Evolutionary conservation across 768 basidiomycete genomes (phyloP), one percentile per base, ranked within the genome.

Genomic region (Daedaleopsis sinensis): DNA sequence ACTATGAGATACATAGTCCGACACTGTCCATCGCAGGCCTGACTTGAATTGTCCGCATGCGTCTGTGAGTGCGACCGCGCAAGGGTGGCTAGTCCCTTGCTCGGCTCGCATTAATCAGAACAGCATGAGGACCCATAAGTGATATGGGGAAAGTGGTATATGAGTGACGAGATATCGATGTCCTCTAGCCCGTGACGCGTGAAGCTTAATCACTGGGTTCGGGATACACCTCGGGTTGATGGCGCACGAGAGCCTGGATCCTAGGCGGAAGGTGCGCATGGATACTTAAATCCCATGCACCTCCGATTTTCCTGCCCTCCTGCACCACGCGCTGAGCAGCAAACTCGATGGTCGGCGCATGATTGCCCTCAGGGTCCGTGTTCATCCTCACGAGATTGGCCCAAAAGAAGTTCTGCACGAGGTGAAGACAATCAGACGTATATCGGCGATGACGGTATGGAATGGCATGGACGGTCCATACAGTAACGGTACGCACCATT

Each of bases 141-240:
- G n/a, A n/a, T n/a, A n/a, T n/a, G n/a, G n/a, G n/a, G n/a, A n/a
- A n/a, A n/a, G n/a, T n/a, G n/a, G n/a, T n/a, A n/a, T n/a, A n/a
- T n/a, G n/a, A n/a, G 27, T 3, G 27, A 32, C 27, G 7, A 32
- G 27, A 3, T 3, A 32, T 3, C 27, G 27, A 32, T 32, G 27
- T 13, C 47, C 78, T 48, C 47, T 24, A n/a, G 47, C 4, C 47
- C 11, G 12, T 43, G 4, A 43, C 11, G 15, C 12, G 11, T n/a
- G n/a, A 43, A 3, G 42, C n/a, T 13, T 10, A n/a, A 43, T 13
- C 12, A 43, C 42, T 15, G 12, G 12, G 42, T n/a, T 43, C 44
- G n/a, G 44, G 9, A 21, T 46, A 19, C 5, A 46, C 21, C n/a
- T 46, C 44, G 4, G 44, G 44, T 21, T 46, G 44, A 4, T 46